Base-by-base conservation (phyloP, 2,329 filamentous ascomycete genomes). In the Dothiorella sarmentorum region DNA sequence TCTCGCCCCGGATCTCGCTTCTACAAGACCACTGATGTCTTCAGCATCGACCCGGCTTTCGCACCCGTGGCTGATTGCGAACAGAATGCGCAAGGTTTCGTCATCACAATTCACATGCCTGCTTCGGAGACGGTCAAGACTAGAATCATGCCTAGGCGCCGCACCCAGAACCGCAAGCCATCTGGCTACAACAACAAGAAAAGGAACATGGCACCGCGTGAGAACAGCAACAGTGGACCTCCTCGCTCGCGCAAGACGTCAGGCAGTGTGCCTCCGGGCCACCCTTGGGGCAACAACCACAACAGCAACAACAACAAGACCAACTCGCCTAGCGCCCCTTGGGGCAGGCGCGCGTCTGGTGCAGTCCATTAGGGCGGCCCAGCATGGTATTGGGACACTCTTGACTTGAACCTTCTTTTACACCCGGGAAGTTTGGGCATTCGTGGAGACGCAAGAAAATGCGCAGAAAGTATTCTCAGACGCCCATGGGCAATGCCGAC, bases 111-210 rank as follows among this genome's bases (percentile, higher is more conserved):
- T 29, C 52, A 35, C 29, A 43, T 56, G 52, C 26, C 52, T 3
- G 33, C 38, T 43, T 56, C 38, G 38, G 40, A 56, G 15, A 33
- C 15, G 13, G 37, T 56, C 11, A 56, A 56, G 52, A 56, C 52
- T 7, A 43, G 29, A 38, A 44, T 56, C 7, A 56, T 56, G 52
- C 33, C 49, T 13, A 7, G 44, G 35, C 44, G 45, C 27, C 33
- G 44, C 18, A 49, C 24, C 24, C 44, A 42, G 26, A 24, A 45
- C 24, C 56, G 56, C 18, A 58, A 58, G 45, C 37, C 44, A 11
- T 52, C 44, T 9, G 37, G 27, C n/a, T 51, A 43, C 45, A 51
- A 57, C 49, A 53, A 56, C 45, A 52, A 58, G 45, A 58, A 49
- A n/a, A 33, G 24, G 29, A 58, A 22, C 43, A 38, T 44, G 17